phyloP scores from a whole-genome alignment of 164 flowering plant genomes.

The Annona squamosa region DNA sequence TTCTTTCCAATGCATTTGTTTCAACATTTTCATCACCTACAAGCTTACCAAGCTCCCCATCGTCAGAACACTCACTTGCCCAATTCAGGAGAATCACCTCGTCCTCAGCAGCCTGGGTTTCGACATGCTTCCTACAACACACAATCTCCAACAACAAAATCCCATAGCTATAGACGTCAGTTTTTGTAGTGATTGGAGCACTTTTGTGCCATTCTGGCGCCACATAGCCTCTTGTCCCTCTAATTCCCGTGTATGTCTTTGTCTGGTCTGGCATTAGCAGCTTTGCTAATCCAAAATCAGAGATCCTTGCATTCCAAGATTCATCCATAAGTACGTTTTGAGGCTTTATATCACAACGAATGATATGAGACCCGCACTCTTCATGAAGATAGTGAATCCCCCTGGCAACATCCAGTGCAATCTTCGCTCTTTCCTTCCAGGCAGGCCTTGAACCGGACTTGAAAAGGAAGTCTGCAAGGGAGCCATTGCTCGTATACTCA shows the following conservation, averaged over 20 bases:
- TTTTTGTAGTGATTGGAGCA: slow-evolving; percentile 24
- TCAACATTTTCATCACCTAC: slow-evolving; percentile 16
- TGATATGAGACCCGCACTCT: slow-evolving; percentile 24
- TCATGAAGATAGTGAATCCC: slow-evolving; percentile 23
- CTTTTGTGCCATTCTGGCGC: slow-evolving; percentile 38
- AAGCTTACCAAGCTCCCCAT: slow-evolving; percentile 12
- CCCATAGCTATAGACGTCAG: slow-evolving; percentile 34
- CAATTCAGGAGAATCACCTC: slow-evolving; percentile 24
- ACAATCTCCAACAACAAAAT: slow-evolving; percentile 24
- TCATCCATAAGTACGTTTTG: slow-evolving; percentile 24
- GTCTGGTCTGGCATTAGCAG: slow-evolving; percentile 17
- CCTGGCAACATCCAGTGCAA: slow-evolving; percentile 19
- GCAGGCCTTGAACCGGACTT: not conserved
- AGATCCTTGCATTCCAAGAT: slow-evolving; percentile 6
- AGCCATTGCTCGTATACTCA: slow-evolving; percentile 25
- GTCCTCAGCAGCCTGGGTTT: slow-evolving; percentile 7
- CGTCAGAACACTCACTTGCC: slow-evolving; percentile 23
- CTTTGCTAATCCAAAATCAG: slow-evolving; percentile 26
- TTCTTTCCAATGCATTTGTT: slow-evolving; percentile 14
- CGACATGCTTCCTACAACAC: slow-evolving; percentile 16
- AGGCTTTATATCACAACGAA: slow-evolving; percentile 27
- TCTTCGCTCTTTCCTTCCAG: slow-evolving; percentile 20
- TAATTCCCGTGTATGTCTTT: slow-evolving; percentile 16
- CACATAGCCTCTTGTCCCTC: slow-evolving; percentile 37
- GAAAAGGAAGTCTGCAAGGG: slow-evolving; percentile 18